Conservation (phyloP, 305 asterid genomes). For the Fraxinus floribunda region DNA sequence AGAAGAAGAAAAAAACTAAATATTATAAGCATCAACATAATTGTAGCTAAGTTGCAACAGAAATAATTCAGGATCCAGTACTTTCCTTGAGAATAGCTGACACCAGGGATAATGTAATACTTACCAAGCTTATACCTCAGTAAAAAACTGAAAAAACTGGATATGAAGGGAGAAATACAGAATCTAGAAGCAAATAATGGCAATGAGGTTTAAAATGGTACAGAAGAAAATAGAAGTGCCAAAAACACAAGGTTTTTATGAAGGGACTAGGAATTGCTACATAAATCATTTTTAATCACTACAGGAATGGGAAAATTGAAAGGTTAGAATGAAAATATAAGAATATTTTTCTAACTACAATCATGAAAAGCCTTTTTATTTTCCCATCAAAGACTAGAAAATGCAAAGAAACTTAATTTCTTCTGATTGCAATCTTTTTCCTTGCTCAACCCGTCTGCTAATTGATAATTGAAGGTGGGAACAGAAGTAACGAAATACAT, state of each 20-base stretch:
- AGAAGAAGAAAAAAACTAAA: slow-evolving; percentile 1
- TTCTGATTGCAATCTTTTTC: slow-evolving; percentile 15
- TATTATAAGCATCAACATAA: background rate
- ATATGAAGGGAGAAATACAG: background rate
- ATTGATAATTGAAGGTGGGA: slow-evolving; percentile 11
- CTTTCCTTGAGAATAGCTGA: slow-evolving; percentile 16
- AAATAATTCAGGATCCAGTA: slow-evolving; percentile 18
- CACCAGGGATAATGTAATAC: background rate
- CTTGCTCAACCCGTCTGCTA: slow-evolving; percentile 7
- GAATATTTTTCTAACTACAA: background rate
- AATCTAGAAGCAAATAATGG: background rate
- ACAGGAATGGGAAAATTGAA: slow-evolving; percentile 10
- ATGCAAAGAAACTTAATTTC: background rate
- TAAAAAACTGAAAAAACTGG: slow-evolving; percentile 14
- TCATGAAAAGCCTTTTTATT: background rate
- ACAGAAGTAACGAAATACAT: slow-evolving; percentile 9
- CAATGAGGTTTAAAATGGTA: background rate
- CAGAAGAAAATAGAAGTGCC: slow-evolving; percentile 4
- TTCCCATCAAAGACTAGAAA: background rate
- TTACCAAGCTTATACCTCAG: slow-evolving; percentile 5
- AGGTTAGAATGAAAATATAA: background rate
- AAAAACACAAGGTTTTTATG: background rate
- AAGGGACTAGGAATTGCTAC: slow-evolving; percentile 5
- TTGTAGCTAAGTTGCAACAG: slow-evolving; percentile 5
- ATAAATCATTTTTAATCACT: slow-evolving; percentile 6